These are phyloP conservation scores for Pleomassaria siparia DNA, from an alignment of 2,329 filamentous ascomycete genomes.

Conservation along the genomic window DNA sequence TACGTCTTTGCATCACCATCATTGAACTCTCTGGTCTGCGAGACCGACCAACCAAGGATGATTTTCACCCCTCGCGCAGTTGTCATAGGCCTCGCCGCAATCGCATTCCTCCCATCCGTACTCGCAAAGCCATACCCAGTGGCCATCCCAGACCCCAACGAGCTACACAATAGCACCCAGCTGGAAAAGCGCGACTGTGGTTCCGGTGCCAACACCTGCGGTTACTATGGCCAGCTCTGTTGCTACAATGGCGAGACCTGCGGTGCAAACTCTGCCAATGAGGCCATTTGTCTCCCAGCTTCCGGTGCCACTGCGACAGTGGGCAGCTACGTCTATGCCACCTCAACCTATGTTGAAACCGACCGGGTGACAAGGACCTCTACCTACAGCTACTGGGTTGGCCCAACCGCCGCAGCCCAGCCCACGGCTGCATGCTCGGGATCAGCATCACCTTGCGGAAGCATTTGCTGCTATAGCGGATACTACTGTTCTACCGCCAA, in stretches of 20 bases:
- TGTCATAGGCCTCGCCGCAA: conserved; percentile 51
- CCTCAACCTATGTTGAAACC: conserved; percentile 60
- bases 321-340: conserved; percentile 36
- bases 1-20: conserved; percentile 1
- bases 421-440: conserved; percentile 46
- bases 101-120: conserved; percentile 55
- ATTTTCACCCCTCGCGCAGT: conserved; percentile 67
- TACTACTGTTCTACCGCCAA: conserved; percentile 64
- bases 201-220: conserved; percentile 27
- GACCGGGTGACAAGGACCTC: conserved; percentile 56
- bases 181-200: conserved; percentile 24
- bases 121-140: conserved; percentile 42
- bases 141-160: conserved; percentile 8
- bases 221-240: conserved; percentile 40
- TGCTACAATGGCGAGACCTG: conserved; percentile 34
- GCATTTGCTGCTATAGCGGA: conserved; percentile 68
- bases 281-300: conserved; percentile 37
- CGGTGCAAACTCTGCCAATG: conserved; percentile 35
- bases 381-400: conserved; percentile 50
- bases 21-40: conserved; percentile 4
- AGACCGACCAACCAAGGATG: conserved; percentile 27
- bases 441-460: conserved; percentile 63
- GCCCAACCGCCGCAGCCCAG: conserved; percentile 17
- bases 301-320: conserved; percentile 13
- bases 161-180: conserved; percentile 34